Conservation (phyloP, 2,329 filamentous ascomycete genomes). For the Aspergillus sergii region DNA sequence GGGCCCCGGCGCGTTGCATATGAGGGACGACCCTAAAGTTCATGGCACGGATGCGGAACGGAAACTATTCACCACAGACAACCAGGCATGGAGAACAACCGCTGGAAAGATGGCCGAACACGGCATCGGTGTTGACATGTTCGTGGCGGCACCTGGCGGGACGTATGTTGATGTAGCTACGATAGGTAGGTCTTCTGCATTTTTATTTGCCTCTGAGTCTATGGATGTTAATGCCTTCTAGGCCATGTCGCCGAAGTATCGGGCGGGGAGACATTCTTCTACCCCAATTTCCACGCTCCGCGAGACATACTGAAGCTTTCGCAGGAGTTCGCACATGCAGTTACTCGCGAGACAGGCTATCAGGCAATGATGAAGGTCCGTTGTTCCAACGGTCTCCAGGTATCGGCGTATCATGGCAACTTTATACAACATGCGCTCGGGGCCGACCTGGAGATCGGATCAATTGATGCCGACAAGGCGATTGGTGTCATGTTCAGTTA, state of each 20-base stretch:
- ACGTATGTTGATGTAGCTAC: slow-evolving; percentile 93
- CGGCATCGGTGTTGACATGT: slow-evolving; percentile 90
- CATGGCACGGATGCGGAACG: slow-evolving; percentile 86
- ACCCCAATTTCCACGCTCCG: slow-evolving; percentile 89
- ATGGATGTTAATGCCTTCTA: slow-evolving; percentile 30
- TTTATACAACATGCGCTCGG: slow-evolving; percentile 95
- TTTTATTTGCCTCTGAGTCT: slow-evolving; percentile 1
- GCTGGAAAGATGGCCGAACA: slow-evolving; percentile 85
- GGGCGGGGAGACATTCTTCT: slow-evolving; percentile 96
- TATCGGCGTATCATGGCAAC: slow-evolving; percentile 92
- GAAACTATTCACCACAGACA: slow-evolving; percentile 87
- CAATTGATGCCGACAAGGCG: slow-evolving; percentile 91
- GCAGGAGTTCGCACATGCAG: slow-evolving; percentile 80
- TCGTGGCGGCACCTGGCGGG: slow-evolving; percentile 86
- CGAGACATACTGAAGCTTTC: slow-evolving; percentile 83
- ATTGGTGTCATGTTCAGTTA: slow-evolving; percentile 90
- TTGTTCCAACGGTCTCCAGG: slow-evolving; percentile 93
- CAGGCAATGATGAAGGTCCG: slow-evolving; percentile 98
- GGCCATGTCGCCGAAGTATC: slow-evolving; percentile 83
- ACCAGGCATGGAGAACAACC: slow-evolving; percentile 82
- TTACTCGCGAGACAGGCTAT: slow-evolving; percentile 89
- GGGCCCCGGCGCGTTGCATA: slow-evolving; percentile 81
- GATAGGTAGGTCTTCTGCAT: slow-evolving; percentile 62
- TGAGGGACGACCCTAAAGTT: slow-evolving; percentile 86
- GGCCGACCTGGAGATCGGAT: slow-evolving; percentile 90